Evolutionary conservation across 164 flowering plant genomes (phyloP).

Genomic region (Malania oleifera): DNA sequence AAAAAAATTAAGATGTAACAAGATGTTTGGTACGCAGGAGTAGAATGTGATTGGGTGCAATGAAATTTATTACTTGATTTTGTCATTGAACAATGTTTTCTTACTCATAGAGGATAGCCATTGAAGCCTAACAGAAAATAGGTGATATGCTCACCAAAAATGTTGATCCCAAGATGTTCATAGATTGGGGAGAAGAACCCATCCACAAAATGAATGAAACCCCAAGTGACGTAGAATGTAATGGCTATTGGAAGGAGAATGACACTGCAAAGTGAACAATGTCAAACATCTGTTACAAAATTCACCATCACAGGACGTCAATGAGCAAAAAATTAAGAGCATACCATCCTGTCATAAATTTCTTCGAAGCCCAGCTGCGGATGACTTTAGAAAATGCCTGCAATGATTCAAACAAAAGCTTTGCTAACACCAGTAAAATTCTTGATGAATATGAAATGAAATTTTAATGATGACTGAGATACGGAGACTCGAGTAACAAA

Average conservation of each 20-base stretch:
- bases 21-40: too few species aligned
- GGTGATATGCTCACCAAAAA: conserved; percentile 39
- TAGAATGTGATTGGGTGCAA: too few species aligned
- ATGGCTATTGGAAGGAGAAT: conserved; percentile 53
- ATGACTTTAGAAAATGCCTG: conserved; percentile 44
- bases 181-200: conserved; percentile 45
- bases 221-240: conserved; percentile 51
- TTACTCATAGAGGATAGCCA: too few species aligned
- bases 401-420: too few species aligned
- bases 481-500: too few species aligned
- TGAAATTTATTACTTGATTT: too few species aligned
- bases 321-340: conserved; percentile 6
- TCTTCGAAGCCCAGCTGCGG: conserved; percentile 56
- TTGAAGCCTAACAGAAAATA: too few species aligned
- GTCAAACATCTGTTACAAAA: neutral
- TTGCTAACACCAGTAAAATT: too few species aligned
- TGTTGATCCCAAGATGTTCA: conserved; percentile 30
- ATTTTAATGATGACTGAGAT: too few species aligned
- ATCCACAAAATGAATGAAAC: conserved; percentile 37
- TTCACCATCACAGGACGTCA: neutral
- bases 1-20: too few species aligned
- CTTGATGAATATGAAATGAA: too few species aligned
- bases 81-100: too few species aligned
- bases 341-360: conserved; percentile 53
- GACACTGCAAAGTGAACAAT: conserved; percentile 37